phyloP scores from a whole-genome alignment of 371 early-diverging fungal genomes.

The Rhizopus delemar region DNA sequence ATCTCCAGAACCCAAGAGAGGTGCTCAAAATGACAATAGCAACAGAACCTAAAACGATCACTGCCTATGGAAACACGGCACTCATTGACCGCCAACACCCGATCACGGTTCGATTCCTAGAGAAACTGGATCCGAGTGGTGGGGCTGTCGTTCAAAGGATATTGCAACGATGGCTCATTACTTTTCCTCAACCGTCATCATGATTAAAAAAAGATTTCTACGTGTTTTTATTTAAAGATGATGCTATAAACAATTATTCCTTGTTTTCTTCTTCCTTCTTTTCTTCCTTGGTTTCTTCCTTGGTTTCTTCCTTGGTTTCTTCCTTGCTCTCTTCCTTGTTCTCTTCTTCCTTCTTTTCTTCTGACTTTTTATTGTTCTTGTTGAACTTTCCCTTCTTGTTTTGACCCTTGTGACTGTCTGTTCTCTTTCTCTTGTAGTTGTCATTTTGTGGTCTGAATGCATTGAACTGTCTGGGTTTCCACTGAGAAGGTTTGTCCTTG shows the following conservation, averaged over 20 bases:
- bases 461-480: constrained; percentile 14
- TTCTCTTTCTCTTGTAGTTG: constrained; percentile 22
- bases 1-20: constrained; percentile 33
- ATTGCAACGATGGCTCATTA: constrained; percentile 54
- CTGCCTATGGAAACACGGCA: constrained; percentile 36
- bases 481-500: constrained; percentile 20
- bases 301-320: constrained; percentile 8
- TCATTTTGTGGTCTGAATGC: constrained; percentile 18
- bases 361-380: constrained; percentile 20
- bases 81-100: constrained; percentile 38
- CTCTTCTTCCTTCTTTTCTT: constrained; percentile 12
- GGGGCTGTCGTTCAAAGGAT: constrained; percentile 60
- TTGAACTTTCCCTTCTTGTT: constrained; percentile 3
- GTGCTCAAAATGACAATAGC: constrained; percentile 50
- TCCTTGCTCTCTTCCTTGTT: constrained; percentile 10
- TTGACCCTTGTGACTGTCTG: background rate
- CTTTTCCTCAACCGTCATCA: constrained; percentile 11
- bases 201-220: background rate
- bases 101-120: constrained; percentile 57
- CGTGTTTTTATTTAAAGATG: background rate
- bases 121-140: constrained; percentile 55
- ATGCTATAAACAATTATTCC: background rate
- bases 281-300: constrained; percentile 9
- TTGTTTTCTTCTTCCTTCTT: constrained; percentile 1
- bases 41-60: constrained; percentile 16